Evolutionary conservation across 2,329 filamentous ascomycete species (phyloP), one percentile per base, ranked within the genome.

Genomic region (Trichoderma oligosporum): DNA sequence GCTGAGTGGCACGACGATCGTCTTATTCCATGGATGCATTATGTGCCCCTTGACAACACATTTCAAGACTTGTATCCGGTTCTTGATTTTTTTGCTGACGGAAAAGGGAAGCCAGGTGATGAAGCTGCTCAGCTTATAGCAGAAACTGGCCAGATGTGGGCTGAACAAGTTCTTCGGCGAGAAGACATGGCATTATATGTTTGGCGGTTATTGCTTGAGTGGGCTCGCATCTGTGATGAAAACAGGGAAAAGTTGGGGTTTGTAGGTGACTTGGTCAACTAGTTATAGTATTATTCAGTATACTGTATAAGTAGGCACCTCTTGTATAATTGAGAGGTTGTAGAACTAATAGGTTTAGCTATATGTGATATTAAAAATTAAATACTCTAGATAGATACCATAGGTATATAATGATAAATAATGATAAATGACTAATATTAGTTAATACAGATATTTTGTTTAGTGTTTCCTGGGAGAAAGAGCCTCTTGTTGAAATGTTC

Each of bases 1-100:
- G 74, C 81, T 7, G 88, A 91, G 68, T 91, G 88, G 88, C 87
- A 90, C 67, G 87, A 90, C 67, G 79, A 82, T 41, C 78, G 87
- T 6, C 75, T 91, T 0, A 72, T 83, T 12, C 82, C 86, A 0
- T 91, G 87, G 87, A 74, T 81, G 61, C 88, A 91, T 70, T 91
- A 88, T 64, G 82, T 85, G 1, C 87, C 88, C 2, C 78, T 91
- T 65, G 85, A 89, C 68, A 87, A 87, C 65, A 81, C 81, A 1
- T 87, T 83, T 59, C 74, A 81, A 52, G 88, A 90, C 45, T 67
- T 89, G 8, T 89, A 87, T 62, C 79, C 79, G 8, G 76, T 86
- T 8, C 71, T 88, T 64, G 81, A 84, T 47, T 89, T 84, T 68
- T 87, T 89, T 59, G 73, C 84, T n/a, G 79, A 81, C 41, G 74